Evolutionary conservation across 2,329 filamentous ascomycete genomes (phyloP).

Genomic region (Trichoderma sp.): DNA sequence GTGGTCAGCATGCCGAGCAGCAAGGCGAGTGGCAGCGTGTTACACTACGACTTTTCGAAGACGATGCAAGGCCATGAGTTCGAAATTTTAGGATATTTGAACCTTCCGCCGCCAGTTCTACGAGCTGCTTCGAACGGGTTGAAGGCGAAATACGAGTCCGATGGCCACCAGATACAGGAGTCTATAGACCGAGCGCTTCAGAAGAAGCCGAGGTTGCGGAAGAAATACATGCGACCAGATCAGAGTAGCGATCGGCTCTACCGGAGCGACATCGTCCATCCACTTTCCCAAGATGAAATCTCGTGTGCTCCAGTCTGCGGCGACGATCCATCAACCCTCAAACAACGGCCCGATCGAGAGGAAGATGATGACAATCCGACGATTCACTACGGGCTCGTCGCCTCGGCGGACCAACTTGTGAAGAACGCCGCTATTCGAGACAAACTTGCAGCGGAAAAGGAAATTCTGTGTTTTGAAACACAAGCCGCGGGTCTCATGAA

Average conservation of each 20-base stretch:
- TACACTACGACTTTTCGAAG: conserved; percentile 36
- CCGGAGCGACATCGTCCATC: conserved; percentile 12
- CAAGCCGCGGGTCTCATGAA: conserved; percentile 17
- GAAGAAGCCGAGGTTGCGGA: conserved; percentile 19
- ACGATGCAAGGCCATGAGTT: conserved; percentile 30
- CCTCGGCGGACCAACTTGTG: conserved; percentile 2
- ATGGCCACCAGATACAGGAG: conserved; percentile 29
- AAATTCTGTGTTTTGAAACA: conserved; percentile 12
- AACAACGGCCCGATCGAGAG: neutral
- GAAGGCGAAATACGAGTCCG: conserved; percentile 5
- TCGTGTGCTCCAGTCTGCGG: neutral
- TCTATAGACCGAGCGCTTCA: conserved; percentile 1
- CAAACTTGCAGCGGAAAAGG: neutral
- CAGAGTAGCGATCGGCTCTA: conserved; percentile 25
- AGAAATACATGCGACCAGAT: conserved; percentile 26
- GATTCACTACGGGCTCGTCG: conserved; percentile 10
- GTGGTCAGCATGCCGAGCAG: conserved; percentile 29
- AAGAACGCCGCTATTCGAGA: conserved; percentile 3
- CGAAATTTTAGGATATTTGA: conserved; percentile 22
- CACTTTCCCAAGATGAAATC: neutral
- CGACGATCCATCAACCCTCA: conserved; percentile 8
- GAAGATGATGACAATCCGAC: conserved; percentile 24
- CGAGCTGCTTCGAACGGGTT: conserved; percentile 26
- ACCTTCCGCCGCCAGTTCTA: conserved; percentile 30
- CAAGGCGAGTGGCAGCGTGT: conserved; percentile 25